Percentiles rank a stretch among this genome's conserved stretches.
Evolutionary conservation across 805 yeast genomes (phyloP).

Genomic region (Ogataea salicorniae): DNA sequence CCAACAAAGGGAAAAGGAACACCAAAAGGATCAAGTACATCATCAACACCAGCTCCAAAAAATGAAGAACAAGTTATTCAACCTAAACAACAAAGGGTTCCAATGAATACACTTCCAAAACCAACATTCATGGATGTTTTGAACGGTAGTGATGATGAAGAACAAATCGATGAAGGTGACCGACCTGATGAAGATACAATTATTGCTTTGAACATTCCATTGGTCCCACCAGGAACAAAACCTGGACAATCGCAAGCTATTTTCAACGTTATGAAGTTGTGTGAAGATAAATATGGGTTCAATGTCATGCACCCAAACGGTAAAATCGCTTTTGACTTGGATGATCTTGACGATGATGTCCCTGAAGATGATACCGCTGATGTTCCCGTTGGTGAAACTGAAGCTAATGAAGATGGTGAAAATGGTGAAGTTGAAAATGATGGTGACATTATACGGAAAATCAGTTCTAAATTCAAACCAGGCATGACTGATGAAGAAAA

Average conservation of each 20-base stretch:
- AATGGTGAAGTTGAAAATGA: conserved; percentile 25
- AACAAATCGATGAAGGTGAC: conserved; percentile 3
- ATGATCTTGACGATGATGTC: conserved; percentile 46
- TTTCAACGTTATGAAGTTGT: conserved; percentile 64
- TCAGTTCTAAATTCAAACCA: conserved; percentile 26
- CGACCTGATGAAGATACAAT: conserved; percentile 35
- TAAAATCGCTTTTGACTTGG: conserved; percentile 50
- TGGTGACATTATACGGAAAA: conserved; percentile 29
- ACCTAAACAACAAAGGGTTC: conserved; percentile 3
- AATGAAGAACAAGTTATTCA: background rate
- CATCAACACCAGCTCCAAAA: background rate
- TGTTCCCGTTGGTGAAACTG: conserved; percentile 22
- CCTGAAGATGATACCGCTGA: conserved; percentile 35
- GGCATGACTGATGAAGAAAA: conserved; percentile 32
- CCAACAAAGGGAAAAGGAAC: background rate
- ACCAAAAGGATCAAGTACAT: background rate
- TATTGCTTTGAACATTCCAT: conserved; percentile 51
- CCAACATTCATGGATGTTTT: conserved; percentile 14
- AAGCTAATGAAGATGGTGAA: conserved; percentile 38
- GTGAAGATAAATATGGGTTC: conserved; percentile 85
- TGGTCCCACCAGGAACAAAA: conserved; percentile 40
- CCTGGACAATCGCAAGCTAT: conserved; percentile 58
- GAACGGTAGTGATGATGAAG: conserved; percentile 5
- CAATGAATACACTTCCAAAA: conserved; percentile 11
- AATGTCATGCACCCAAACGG: conserved; percentile 63